These are phyloP conservation scores for Monilinia laxa DNA, from an alignment of 2,329 filamentous ascomycete genomes.

Conservation along the genomic window DNA sequence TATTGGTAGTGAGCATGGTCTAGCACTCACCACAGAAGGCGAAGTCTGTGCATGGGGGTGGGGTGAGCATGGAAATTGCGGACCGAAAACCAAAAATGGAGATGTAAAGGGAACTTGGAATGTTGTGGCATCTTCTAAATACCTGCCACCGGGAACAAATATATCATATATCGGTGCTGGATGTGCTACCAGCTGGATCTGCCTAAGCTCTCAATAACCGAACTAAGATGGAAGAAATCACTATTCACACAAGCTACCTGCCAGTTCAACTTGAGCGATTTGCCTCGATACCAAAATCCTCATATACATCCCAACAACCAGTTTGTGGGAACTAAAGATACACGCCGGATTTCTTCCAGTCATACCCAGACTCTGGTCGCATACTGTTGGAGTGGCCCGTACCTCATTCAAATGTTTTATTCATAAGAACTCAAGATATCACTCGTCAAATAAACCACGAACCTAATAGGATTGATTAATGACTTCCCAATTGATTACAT, in stretches of 20 bases:
- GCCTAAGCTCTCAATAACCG: conserved; percentile 30
- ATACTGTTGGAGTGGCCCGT: neutral
- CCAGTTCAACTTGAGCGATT: neutral
- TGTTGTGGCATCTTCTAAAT: conserved; percentile 59
- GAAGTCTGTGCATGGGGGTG: conserved; percentile 87
- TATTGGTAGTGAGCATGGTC: conserved; percentile 85
- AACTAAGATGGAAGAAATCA: conserved; percentile 1
- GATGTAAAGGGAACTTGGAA: conserved; percentile 71
- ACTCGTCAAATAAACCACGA: conserved; percentile 40
- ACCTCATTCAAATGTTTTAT: neutral
- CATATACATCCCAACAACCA: neutral
- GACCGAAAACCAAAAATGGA: conserved; percentile 60
- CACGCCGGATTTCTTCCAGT: neutral
- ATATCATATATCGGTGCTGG: conserved; percentile 73
- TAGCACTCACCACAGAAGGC: conserved; percentile 65
- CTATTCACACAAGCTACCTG: neutral
- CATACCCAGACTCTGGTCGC: neutral
- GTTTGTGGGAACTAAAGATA: neutral
- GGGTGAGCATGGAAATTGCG: conserved; percentile 98
- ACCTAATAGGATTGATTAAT: conserved; percentile 38
- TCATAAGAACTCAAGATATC: conserved; percentile 6
- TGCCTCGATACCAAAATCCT: neutral
- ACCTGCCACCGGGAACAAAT: conserved; percentile 50
- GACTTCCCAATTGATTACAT: conserved; percentile 23
- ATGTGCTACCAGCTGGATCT: conserved; percentile 85